A percentile compares a stretch with the other conserved stretches of the same genome.
Conservation (phyloP, 176 grass and related monocot species). For the Oryza longistaminata region DNA sequence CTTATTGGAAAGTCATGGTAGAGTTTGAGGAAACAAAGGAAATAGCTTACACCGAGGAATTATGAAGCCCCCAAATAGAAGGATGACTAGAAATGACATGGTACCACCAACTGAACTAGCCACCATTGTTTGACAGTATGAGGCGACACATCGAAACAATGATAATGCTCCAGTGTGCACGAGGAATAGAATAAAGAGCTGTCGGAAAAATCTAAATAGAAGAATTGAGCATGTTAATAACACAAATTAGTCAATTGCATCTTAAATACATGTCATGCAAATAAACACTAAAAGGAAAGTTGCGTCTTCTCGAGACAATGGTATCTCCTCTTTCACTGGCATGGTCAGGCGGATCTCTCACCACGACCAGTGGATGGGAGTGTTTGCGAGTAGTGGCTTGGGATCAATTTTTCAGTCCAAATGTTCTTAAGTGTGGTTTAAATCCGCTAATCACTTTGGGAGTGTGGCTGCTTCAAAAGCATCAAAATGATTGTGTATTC, state of each 20-base stretch:
- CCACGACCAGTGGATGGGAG: too few species aligned
- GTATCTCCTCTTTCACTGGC: too few species aligned
- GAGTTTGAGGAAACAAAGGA: not conserved
- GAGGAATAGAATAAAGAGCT: conserved; percentile 63
- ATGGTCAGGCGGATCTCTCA: too few species aligned
- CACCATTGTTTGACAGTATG: conserved; percentile 57
- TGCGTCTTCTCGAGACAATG: too few species aligned
- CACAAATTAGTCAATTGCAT: not conserved
- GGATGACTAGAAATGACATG: conserved; percentile 21
- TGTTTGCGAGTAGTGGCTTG: too few species aligned
- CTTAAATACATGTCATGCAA: too few species aligned
- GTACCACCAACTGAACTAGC: conserved; percentile 37
- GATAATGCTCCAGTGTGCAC: conserved; percentile 57
- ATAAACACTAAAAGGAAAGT: too few species aligned
- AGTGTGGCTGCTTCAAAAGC: too few species aligned
- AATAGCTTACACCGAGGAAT: conserved; percentile 59
- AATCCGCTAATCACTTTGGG: too few species aligned
- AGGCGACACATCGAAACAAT: conserved; percentile 61
- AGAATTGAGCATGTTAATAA: not conserved
- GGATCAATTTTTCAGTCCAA: too few species aligned
- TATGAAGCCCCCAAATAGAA: conserved; percentile 76
- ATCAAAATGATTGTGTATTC: too few species aligned
- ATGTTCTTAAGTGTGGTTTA: too few species aligned
- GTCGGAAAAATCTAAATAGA: conserved; percentile 58
- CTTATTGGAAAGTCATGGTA: not conserved